These are phyloP conservation scores for Tylopilus cervinicoccineus DNA, from an alignment of 768 basidiomycete genomes.

Conservation along the genomic window DNA sequence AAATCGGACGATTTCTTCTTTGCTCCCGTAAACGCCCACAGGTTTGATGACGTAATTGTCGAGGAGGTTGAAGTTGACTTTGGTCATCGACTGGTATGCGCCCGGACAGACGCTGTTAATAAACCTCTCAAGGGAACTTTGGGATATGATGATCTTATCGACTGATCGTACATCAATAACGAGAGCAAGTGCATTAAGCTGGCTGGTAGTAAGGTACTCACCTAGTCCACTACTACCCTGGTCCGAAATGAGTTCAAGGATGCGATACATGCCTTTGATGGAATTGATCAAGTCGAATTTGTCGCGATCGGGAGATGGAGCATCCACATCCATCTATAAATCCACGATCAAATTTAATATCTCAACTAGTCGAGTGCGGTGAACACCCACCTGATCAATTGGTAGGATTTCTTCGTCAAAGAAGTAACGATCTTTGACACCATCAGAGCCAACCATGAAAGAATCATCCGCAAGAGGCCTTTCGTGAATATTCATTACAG, in stretches of 20 bases:
- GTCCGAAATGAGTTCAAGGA: slow-evolving; percentile 53
- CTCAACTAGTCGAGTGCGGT: no score
- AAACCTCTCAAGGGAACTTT: slow-evolving; percentile 44
- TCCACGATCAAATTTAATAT: neutral
- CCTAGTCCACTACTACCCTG: slow-evolving; percentile 50
- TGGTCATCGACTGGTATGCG: slow-evolving; percentile 51
- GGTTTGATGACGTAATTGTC: slow-evolving; percentile 46
- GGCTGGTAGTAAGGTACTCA: slow-evolving; percentile 15
- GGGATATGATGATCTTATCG: slow-evolving; percentile 60
- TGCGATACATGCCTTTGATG: slow-evolving; percentile 47
- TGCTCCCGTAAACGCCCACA: slow-evolving; percentile 56
- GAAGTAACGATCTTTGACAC: slow-evolving; percentile 14
- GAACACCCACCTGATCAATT: slow-evolving; percentile 15
- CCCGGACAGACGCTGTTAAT: slow-evolving; percentile 47
- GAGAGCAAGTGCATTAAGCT: neutral
- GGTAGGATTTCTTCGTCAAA: slow-evolving; percentile 5
- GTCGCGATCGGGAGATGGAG: slow-evolving; percentile 2
- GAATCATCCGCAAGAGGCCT: neutral
- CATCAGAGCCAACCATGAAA: slow-evolving; percentile 1
- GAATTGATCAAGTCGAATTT: slow-evolving; percentile 22
- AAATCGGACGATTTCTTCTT: slow-evolving; percentile 45
- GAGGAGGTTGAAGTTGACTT: slow-evolving; percentile 51
- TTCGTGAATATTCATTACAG: neutral
- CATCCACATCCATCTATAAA: slow-evolving; percentile 20
- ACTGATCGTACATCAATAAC: slow-evolving; percentile 31